phyloP scores from a whole-genome alignment of 495 filamentous ascomycete species.

The Haplographium delicatum region DNA sequence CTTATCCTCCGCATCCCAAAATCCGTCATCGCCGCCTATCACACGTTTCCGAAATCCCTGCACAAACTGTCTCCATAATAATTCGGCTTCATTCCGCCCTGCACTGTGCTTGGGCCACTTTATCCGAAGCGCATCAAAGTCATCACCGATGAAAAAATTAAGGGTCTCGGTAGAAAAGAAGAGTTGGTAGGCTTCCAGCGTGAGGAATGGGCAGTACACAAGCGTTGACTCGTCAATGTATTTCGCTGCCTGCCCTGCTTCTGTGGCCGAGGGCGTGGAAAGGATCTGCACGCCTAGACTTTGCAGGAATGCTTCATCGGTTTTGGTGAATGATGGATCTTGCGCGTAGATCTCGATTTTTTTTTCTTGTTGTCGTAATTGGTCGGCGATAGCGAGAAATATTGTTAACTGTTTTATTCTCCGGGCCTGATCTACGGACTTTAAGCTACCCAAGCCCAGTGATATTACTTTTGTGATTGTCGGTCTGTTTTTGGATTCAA shows the following conservation, averaged over 20 bases:
- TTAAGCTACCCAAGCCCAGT: constrained; percentile 14
- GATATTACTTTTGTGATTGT: constrained; percentile 8
- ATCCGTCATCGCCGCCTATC: constrained; percentile 5
- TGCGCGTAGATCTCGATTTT: constrained; percentile 15
- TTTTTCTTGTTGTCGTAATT: not conserved
- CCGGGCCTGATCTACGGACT: constrained; percentile 11
- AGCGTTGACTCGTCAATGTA: constrained; percentile 12
- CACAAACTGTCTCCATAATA: constrained; percentile 6
- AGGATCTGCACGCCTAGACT: constrained; percentile 15
- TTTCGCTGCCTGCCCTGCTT: constrained; percentile 12
- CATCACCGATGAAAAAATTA: constrained; percentile 15
- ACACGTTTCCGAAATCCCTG: constrained; percentile 7
- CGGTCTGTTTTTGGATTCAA: constrained; percentile 6
- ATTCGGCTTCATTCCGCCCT: constrained; percentile 5
- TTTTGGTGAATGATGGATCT: constrained; percentile 19
- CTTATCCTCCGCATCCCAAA: constrained; percentile 11
- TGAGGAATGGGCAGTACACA: constrained; percentile 17
- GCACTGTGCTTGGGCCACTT: constrained; percentile 13
- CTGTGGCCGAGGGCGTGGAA: constrained; percentile 13
- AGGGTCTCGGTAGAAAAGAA: constrained; percentile 5
- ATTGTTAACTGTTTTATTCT: constrained; percentile 18
- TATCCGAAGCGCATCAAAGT: constrained; percentile 15
- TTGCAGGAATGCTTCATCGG: constrained; percentile 17
- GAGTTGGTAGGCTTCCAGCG: constrained; percentile 14
- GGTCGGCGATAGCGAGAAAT: constrained; percentile 12